Base-by-base conservation (phyloP, 1,284 basidiomycete species). In the Pseudozyma tsukubaensis region DNA sequence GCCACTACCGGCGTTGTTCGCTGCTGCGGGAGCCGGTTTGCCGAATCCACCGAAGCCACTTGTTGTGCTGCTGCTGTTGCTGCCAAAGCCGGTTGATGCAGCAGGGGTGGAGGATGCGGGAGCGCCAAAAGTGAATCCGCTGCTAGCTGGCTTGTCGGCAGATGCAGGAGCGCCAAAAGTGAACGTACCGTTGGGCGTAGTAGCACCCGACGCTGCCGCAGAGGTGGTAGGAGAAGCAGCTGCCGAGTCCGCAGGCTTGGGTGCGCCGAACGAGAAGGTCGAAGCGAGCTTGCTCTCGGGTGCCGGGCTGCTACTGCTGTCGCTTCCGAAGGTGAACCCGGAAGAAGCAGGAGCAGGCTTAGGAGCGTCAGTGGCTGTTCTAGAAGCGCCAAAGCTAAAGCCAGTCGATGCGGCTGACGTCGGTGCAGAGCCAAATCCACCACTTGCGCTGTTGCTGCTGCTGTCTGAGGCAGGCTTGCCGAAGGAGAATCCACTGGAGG, bases 401-500 rank as follows among this genome's bases (percentile, higher is more conserved):
- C 54, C 55, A 10, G 40, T 12, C 39, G 57, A 55, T 2, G 50
- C 21, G 12, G 67, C 7, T 34, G 49, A 36, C n/a, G 49, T 11
- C 1, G 36, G 49, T 13, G 54, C 50, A 19, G 56, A 55, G 24
- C 49, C 68, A 29, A 50, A 52, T n/a, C 34, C 36, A 29, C 42
- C 42, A 19, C 42, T 18, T 10, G 10, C 18, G 29, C 32, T 34
- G n/a, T 36, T 9, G 18, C 50, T 45, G 9, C 21, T 40, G 43
- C 50, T 67, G 50, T 63, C 50, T 10, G 63, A 59, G 1, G 70
- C 37, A 12, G 73, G 32, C 49, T 71, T 69, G 24, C 65, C 66
- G 37, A 79, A 72, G n/a, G 67, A 50, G 32, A 79, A 79, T 3
- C 70, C 69, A 13, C 55, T 29, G 4, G 49, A 35, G 2, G 55